Conservation (phyloP, 139 green algal genomes). For the Chlamydomonas applanata region DNA sequence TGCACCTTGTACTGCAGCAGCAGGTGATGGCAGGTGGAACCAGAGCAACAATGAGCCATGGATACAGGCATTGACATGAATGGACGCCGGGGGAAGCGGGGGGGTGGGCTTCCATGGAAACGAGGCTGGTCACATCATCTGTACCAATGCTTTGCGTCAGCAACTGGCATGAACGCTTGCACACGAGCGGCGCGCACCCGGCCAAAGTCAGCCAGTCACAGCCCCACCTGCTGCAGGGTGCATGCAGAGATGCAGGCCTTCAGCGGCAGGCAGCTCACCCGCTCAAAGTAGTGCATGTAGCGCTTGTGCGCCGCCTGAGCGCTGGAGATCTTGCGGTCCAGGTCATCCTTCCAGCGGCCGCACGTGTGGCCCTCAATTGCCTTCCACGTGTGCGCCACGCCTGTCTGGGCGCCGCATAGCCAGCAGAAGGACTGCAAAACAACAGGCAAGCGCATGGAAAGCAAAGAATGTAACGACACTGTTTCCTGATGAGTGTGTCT, state of each 20-base stretch:
- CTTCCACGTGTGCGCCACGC: slow-evolving; percentile 77
- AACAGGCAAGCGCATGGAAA: too few relatives aligned
- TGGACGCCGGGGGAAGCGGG: too few relatives aligned
- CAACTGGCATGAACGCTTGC: too few relatives aligned
- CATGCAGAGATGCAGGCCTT: too few relatives aligned
- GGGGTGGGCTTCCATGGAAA: too few relatives aligned
- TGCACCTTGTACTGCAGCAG: slow-evolving; percentile 24
- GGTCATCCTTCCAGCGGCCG: slow-evolving; percentile 74
- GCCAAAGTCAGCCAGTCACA: too few relatives aligned
- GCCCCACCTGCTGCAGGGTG: too few relatives aligned
- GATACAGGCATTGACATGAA: background rate
- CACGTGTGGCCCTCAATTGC: slow-evolving; percentile 81
- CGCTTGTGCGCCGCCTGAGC: slow-evolving; percentile 75
- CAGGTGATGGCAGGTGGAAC: background rate
- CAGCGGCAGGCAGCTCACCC: slow-evolving; percentile 6
- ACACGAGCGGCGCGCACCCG: too few relatives aligned
- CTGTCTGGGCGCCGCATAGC: slow-evolving; percentile 84
- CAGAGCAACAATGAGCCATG: background rate
- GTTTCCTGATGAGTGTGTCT: too few relatives aligned
- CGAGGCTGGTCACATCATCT: too few relatives aligned
- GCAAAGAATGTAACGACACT: too few relatives aligned
- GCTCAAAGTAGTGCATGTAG: slow-evolving; percentile 88
- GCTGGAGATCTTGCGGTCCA: slow-evolving; percentile 51
- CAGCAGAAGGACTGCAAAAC: slow-evolving; percentile 78
- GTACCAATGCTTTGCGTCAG: too few relatives aligned